These are phyloP conservation scores for Coniosporium tulheliwenetii DNA, from an alignment of 2,329 filamentous ascomycete species.

Conservation along the genomic window DNA sequence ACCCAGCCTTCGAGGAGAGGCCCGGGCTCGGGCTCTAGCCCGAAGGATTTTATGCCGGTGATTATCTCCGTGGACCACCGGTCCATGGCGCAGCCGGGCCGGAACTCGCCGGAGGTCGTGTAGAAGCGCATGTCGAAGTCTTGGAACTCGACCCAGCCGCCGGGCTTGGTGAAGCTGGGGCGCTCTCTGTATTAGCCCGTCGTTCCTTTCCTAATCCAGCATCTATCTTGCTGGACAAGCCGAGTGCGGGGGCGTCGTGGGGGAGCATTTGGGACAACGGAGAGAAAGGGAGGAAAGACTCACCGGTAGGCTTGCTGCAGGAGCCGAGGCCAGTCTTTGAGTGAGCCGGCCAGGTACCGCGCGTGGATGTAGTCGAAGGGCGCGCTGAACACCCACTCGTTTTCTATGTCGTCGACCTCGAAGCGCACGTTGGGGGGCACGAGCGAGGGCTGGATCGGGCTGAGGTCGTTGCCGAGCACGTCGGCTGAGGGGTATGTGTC, in stretches of 20 bases:
- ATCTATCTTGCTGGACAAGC: too few species aligned
- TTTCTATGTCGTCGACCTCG: conserved; percentile 6
- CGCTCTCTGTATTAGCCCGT: too few species aligned
- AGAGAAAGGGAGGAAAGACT: neutral
- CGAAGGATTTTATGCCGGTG: too few species aligned
- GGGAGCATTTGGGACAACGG: too few species aligned
- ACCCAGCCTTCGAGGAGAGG: conserved; percentile 4
- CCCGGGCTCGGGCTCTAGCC: too few species aligned
- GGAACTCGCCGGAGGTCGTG: too few species aligned
- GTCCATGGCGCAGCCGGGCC: too few species aligned
- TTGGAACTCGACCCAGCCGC: conserved; percentile 24
- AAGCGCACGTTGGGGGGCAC: conserved; percentile 8
- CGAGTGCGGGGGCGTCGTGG: too few species aligned
- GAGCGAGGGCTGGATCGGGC: conserved; percentile 12
- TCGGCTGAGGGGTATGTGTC: conserved; percentile 9
- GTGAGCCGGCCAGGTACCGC: conserved; percentile 9
- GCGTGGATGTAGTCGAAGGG: conserved; percentile 15
- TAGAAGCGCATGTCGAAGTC: conserved; percentile 9
- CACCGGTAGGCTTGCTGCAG: neutral
- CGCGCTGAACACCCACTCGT: conserved; percentile 1
- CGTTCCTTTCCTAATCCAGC: too few species aligned
- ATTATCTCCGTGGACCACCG: too few species aligned
- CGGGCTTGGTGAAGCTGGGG: too few species aligned
- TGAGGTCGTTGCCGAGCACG: conserved; percentile 11
- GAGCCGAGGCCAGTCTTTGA: conserved; percentile 8